Evolutionary conservation across 164 flowering plant species (phyloP), one percentile per base, ranked within the genome.

Genomic region (Piper longum): DNA sequence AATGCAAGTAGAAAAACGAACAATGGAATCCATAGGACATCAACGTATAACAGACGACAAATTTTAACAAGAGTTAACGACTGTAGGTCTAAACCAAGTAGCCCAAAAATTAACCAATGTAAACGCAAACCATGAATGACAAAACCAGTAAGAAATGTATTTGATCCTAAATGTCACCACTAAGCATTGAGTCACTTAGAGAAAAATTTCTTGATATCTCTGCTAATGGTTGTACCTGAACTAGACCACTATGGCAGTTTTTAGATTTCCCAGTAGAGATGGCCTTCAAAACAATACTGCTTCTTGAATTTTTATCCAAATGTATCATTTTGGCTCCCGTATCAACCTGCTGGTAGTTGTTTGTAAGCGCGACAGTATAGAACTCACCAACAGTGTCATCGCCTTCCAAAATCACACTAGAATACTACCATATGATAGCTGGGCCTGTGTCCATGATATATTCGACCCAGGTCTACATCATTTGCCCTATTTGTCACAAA

Each of bases 371-470:
- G 6, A 62, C 64, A 9, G 51, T 2, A 43, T 4, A 43, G n/a
- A 41, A 62, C 64, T 62, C 64, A 4, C 64, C 64, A 4, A 62
- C 51, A 0, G 51, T 73, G 16, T 56, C 57, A 56, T 56, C 57
- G 8, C 57, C 57, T 56, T 44, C 48, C 48, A 6, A 44, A 6
- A 44, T 44, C 69, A 91, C 99, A 77, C 99, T 95, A 0, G 99
- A 96, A 72, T 95, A 89, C 81, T 95, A 91, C 99, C 99, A 93
- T 14, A 97, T 93, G 62, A 93, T 88, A 0, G 99, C 97, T 44
- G 97, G 90, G 6, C 99, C 99, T 0, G 97, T 91, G 97, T 88
- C 99, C 99, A 93, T 1, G 99, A 93, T 7, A 93, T 87, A 83
- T 87, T 93, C 2, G 99, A 90, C 26, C 86, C 69, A 7, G 54